These are phyloP conservation scores for Gentiana straminea DNA, from an alignment of 257 asterid species.

Conservation along the genomic window DNA sequence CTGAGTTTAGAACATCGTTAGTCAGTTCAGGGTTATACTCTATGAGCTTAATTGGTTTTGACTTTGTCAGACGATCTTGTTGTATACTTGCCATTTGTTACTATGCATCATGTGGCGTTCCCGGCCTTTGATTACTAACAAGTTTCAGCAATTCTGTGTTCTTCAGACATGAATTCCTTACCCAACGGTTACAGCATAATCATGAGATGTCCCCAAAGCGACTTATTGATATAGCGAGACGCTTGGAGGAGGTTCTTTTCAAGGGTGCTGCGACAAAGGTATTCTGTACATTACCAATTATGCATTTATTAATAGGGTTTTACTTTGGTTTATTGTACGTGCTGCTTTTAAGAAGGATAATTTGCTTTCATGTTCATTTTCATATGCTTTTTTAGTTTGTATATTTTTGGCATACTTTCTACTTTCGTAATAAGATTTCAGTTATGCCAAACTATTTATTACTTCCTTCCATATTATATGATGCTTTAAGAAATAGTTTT, in stretches of 20 bases:
- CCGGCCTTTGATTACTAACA: slow-evolving; percentile 5
- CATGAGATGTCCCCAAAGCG: slow-evolving; percentile 46
- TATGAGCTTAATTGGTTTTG: neutral
- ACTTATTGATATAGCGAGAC: slow-evolving; percentile 57
- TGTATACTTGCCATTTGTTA: neutral
- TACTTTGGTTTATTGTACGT: neutral
- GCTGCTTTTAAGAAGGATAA: neutral
- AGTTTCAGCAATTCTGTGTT: slow-evolving; percentile 9
- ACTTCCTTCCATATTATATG: no score
- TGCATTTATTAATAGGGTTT: slow-evolving; percentile 1
- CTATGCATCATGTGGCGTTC: neutral
- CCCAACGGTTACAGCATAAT: slow-evolving; percentile 54
- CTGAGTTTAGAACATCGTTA: neutral
- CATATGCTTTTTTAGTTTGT: neutral
- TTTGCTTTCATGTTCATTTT: slow-evolving; percentile 2
- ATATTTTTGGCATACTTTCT: neutral
- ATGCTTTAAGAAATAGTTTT: no score
- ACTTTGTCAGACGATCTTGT: neutral
- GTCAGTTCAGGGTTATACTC: neutral
- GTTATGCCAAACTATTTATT: no score
- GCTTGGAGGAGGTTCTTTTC: slow-evolving; percentile 71
- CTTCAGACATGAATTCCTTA: slow-evolving; percentile 53
- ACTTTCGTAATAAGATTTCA: neutral
- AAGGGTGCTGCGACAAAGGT: slow-evolving; percentile 80
- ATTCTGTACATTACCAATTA: slow-evolving; percentile 3